phyloP scores from a whole-genome alignment of 176 grass and related monocot species.

The Guadua angustifolia region DNA sequence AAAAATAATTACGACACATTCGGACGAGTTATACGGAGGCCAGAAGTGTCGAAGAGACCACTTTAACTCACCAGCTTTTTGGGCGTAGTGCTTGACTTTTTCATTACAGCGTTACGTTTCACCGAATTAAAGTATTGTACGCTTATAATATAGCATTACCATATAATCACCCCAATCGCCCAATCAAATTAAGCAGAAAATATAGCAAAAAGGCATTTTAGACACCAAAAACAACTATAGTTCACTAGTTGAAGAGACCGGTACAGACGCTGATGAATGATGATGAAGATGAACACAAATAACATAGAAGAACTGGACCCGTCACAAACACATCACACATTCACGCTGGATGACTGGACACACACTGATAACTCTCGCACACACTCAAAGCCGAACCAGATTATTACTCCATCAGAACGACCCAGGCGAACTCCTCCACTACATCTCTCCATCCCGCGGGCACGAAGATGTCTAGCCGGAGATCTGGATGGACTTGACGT shows the following conservation, averaged over 20 bases:
- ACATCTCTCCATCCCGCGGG: not conserved
- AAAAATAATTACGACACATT: too few species aligned
- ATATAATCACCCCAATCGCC: not conserved
- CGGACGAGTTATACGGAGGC: too few species aligned
- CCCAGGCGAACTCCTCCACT: not conserved
- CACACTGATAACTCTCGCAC: not conserved
- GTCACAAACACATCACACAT: not conserved
- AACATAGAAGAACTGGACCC: too few species aligned
- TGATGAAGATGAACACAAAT: not conserved
- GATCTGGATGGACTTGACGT: slow-evolving; percentile 60
- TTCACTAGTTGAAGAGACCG: not conserved
- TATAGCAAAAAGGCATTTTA: not conserved
- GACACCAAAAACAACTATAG: not conserved
- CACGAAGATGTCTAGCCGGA: slow-evolving; percentile 31
- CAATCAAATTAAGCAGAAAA: not conserved
- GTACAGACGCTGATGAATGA: not conserved
- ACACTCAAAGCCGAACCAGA: not conserved
- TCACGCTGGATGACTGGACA: not conserved
- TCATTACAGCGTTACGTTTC: too few species aligned
- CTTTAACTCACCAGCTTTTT: too few species aligned
- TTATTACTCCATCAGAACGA: slow-evolving; percentile 11
- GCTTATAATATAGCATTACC: not conserved
- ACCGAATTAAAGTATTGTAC: not conserved
- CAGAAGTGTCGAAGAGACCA: too few species aligned
- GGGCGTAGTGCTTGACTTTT: too few species aligned